Conservation (phyloP, 2,329 filamentous ascomycete genomes). For the Mycosphaerella sp. region DNA sequence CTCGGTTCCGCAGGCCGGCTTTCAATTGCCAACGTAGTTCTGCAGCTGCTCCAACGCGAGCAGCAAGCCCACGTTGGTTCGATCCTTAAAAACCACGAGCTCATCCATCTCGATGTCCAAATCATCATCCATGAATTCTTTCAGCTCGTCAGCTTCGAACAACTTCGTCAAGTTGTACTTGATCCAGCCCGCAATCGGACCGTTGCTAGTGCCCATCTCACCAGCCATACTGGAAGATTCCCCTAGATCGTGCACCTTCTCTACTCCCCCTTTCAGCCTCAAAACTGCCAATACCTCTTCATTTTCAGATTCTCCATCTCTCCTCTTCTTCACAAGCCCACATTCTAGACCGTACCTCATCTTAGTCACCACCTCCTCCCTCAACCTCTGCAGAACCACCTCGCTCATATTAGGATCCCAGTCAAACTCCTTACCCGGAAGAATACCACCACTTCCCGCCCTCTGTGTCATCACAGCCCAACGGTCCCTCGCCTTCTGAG, state of each 20-base stretch:
- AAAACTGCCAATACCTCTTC: background rate
- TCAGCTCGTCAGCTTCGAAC: background rate
- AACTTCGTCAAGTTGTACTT: conserved; percentile 5
- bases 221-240: background rate
- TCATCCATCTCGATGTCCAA: background rate
- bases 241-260: background rate
- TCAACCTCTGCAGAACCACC: conserved; percentile 48
- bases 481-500: background rate
- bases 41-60: background rate
- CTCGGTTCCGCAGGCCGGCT: no score
- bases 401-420: conserved; percentile 50
- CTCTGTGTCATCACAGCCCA: conserved; percentile 3
- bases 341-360: conserved; percentile 28
- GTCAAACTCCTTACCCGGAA: conserved; percentile 9
- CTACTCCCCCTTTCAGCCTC: background rate
- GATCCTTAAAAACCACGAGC: background rate
- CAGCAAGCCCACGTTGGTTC: background rate
- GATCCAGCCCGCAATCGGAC: background rate
- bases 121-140: background rate
- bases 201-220: background rate
- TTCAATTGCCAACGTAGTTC: conserved; percentile 2
- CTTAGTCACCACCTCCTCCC: conserved; percentile 42
- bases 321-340: background rate
- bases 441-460: background rate
- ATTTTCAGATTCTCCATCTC: background rate